Evolutionary conservation across 257 asterid genomes (phyloP).

Genomic region (Solanum lignicaule): DNA sequence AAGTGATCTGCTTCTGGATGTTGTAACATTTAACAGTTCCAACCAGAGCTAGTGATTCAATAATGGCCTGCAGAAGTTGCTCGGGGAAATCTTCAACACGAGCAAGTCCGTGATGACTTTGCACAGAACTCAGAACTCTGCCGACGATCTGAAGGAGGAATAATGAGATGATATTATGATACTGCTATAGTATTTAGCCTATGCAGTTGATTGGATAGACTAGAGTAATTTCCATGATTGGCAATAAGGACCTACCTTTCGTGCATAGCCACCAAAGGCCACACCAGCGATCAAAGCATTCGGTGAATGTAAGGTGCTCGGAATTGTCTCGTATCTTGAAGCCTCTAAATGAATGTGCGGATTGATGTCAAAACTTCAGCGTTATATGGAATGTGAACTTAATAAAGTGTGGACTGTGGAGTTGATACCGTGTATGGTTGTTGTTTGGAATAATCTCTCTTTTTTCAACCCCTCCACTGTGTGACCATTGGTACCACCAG

Average conservation of each 20-base stretch:
- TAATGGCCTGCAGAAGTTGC: conserved; percentile 55
- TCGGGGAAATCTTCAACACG: conserved; percentile 58
- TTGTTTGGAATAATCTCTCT: conserved; percentile 44
- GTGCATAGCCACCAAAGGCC: conserved; percentile 89
- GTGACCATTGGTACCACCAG: conserved; percentile 88
- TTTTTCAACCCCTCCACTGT: conserved; percentile 59
- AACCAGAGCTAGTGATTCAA: conserved; percentile 59
- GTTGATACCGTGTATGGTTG: conserved; percentile 31
- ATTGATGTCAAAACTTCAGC: not conserved
- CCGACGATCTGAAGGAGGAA: conserved; percentile 54
- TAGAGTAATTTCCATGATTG: not conserved
- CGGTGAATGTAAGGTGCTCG: conserved; percentile 8
- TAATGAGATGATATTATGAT: not conserved
- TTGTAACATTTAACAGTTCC: conserved; percentile 67
- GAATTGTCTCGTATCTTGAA: not conserved
- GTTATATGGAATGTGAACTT: not conserved
- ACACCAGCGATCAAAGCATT: conserved; percentile 72
- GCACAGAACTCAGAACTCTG: conserved; percentile 43
- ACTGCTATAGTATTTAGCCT: not conserved
- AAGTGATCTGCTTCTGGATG: not conserved
- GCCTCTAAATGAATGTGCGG: conserved; percentile 14
- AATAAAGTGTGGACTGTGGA: not conserved
- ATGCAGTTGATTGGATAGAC: not conserved
- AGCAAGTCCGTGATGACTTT: conserved; percentile 33
- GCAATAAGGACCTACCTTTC: conserved; percentile 37